Evolutionary conservation across 768 basidiomycete species (phyloP).

Genomic region (Tylopilus sp.): DNA sequence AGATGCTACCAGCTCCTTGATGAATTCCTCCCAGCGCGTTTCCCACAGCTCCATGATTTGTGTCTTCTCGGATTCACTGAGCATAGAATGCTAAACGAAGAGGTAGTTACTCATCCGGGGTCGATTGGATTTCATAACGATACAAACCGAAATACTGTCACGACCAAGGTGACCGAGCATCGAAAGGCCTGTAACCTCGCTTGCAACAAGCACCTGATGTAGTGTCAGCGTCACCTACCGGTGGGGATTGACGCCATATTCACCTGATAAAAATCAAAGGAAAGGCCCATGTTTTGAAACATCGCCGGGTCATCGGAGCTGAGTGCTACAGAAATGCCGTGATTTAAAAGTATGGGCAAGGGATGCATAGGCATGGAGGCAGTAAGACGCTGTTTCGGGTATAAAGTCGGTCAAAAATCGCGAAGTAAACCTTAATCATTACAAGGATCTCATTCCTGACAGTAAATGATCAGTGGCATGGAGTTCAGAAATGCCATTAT

Average conservation of each 20-base stretch:
- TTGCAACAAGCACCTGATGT: constrained; percentile 59
- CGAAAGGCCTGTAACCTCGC: constrained; percentile 61
- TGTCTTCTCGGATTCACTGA: constrained; percentile 44
- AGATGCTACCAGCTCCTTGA: neutral
- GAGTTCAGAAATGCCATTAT: neutral
- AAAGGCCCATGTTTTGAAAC: constrained; percentile 76
- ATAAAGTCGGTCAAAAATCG: neutral
- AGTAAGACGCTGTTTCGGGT: constrained; percentile 54
- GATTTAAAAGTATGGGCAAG: constrained; percentile 64
- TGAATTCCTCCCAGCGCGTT: constrained; percentile 37
- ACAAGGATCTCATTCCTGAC: neutral
- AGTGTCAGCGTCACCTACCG: neutral
- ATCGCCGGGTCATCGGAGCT: constrained; percentile 74
- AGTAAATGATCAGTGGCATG: neutral
- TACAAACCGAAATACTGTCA: constrained; percentile 57
- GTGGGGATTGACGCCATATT: neutral
- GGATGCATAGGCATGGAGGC: constrained; percentile 82
- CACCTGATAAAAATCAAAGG: constrained; percentile 78
- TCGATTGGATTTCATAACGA: neutral
- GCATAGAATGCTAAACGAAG: constrained; percentile 38
- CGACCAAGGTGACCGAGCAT: constrained; percentile 62
- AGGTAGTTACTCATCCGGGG: neutral
- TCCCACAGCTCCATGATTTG: constrained; percentile 41
- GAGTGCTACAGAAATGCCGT: constrained; percentile 68
- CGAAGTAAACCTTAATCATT: neutral